phyloP scores from a whole-genome alignment of 164 flowering plant species.

The Santalum album region DNA sequence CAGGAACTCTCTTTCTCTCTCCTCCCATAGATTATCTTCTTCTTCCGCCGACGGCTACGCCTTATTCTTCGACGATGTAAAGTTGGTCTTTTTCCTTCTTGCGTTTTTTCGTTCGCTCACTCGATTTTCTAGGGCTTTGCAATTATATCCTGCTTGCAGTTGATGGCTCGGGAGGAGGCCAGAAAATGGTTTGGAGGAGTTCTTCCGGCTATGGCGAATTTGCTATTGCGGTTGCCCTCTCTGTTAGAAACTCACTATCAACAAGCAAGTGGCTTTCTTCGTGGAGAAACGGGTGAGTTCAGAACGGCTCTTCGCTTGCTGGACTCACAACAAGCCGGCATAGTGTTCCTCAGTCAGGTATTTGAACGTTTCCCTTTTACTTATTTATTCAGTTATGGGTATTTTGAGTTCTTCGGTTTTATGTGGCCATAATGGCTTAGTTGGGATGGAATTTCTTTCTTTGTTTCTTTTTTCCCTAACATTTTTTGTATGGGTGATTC shows the following conservation, averaged over 20 bases:
- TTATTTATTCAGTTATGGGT: no score
- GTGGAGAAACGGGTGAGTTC: constrained; percentile 12
- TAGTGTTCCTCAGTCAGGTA: constrained; percentile 67
- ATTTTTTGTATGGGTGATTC: no score
- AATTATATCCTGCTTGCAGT: constrained; percentile 27
- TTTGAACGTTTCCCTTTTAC: neutral
- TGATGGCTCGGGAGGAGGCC: constrained; percentile 49
- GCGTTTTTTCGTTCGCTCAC: no score
- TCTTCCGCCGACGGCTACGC: constrained; percentile 47
- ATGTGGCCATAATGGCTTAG: no score
- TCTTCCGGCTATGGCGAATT: constrained; percentile 52
- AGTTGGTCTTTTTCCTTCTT: neutral
- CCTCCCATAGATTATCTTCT: constrained; percentile 20
- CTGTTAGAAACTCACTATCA: constrained; percentile 66
- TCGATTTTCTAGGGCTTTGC: neutral
- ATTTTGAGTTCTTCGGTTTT: no score
- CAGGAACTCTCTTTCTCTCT: constrained; percentile 39
- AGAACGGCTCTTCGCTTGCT: constrained; percentile 58
- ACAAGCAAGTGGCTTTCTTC: constrained; percentile 26
- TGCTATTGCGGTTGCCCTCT: constrained; percentile 56
- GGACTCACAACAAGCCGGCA: constrained; percentile 58
- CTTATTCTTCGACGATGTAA: constrained; percentile 69
- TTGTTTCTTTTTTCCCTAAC: no score
- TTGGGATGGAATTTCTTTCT: no score
- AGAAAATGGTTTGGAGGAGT: constrained; percentile 60